phyloP scores from a whole-genome alignment of 2,329 filamentous ascomycete species.

The Truncatella angustata region DNA sequence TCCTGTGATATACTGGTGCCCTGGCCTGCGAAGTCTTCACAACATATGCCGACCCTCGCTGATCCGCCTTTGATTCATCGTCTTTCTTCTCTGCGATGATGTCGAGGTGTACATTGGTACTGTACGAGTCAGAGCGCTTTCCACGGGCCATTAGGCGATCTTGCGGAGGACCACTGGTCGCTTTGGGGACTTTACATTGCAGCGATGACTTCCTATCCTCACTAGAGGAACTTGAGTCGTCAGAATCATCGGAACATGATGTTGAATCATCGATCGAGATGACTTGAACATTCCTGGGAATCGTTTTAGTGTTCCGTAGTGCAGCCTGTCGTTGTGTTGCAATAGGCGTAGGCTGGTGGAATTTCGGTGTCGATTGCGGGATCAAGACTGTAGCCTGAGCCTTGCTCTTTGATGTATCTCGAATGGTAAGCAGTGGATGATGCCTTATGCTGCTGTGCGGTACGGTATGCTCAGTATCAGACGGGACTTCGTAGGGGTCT shows the following conservation, averaged over 20 bases:
- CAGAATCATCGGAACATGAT: background rate
- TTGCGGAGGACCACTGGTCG: background rate
- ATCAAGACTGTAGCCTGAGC: background rate
- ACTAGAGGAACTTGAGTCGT: background rate
- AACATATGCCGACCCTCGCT: background rate
- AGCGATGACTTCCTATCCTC: too few relatives aligned
- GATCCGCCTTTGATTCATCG: background rate
- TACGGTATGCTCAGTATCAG: background rate
- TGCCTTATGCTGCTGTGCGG: background rate
- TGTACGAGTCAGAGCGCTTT: background rate
- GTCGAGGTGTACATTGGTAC: background rate
- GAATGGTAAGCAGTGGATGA: too few relatives aligned
- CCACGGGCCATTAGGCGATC: background rate
- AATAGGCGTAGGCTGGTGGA: background rate
- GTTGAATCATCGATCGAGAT: background rate
- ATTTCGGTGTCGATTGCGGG: background rate
- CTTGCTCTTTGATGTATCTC: background rate
- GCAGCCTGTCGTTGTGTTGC: background rate
- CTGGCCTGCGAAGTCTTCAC: background rate
- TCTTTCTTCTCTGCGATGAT: background rate
- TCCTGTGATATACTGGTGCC: background rate
- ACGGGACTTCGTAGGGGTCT: slow-evolving; percentile 4
- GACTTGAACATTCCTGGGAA: background rate
- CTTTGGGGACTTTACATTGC: background rate
- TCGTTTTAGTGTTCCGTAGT: background rate